Evolutionary conservation across 148 eudicot genomes (phyloP).

Genomic region (Agrostemma githago): DNA sequence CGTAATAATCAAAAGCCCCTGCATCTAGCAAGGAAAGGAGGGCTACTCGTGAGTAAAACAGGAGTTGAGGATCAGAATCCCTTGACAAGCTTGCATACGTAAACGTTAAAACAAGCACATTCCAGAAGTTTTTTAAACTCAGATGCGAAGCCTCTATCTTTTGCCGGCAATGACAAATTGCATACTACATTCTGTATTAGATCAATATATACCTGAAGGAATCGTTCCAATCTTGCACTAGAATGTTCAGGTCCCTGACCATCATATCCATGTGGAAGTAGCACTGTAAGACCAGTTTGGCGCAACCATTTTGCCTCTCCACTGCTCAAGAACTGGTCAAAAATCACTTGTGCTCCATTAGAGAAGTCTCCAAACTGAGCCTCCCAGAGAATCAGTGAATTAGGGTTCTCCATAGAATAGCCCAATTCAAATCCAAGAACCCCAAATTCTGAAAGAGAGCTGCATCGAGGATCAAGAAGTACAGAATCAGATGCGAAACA

Average conservation of each 20-base stretch:
- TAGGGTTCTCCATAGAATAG: conserved; percentile 96
- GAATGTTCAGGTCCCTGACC: conserved; percentile 99
- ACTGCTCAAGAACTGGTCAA: conserved; percentile 93
- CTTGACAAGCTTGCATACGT: not conserved
- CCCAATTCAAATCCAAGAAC: conserved; percentile 98
- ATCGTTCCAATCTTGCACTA: conserved; percentile 92
- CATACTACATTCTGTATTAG: not conserved
- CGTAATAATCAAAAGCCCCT: not conserved
- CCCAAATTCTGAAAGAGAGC: conserved; percentile 96
- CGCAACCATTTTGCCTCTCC: conserved; percentile 96
- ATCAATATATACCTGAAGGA: conserved; percentile 61
- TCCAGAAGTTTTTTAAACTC: not conserved
- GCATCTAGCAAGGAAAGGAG: not conserved
- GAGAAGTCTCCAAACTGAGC: conserved; percentile 98
- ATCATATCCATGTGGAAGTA: conserved; percentile 98
- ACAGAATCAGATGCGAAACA: not conserved
- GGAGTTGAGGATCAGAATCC: conserved; percentile 1
- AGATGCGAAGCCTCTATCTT: not conserved
- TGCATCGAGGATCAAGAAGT: conserved; percentile 32
- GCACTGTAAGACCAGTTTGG: conserved; percentile 76
- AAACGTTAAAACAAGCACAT: not conserved
- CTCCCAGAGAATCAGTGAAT: conserved; percentile 93
- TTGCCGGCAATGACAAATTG: not conserved
- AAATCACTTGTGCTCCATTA: conserved; percentile 94
- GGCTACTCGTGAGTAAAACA: not conserved